A percentile compares a stretch with the other conserved stretches of the same genome.
Conservation (phyloP, 139 green algal genomes). For the Nannochloris sp. region DNA sequence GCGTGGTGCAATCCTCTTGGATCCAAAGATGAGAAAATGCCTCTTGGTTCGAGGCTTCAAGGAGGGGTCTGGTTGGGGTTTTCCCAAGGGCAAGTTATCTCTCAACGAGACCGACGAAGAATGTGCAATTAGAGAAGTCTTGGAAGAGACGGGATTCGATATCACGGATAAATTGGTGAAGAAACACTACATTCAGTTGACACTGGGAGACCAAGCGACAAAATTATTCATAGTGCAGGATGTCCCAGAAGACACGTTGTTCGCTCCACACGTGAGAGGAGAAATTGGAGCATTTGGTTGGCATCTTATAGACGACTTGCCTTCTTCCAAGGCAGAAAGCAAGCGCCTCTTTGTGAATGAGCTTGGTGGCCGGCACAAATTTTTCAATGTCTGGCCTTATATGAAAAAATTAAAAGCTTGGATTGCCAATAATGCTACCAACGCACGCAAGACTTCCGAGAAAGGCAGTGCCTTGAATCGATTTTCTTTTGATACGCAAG, state of each 20-base stretch:
- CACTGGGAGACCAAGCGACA: constrained; percentile 44
- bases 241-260: constrained; percentile 51
- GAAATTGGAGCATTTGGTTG: constrained; percentile 78
- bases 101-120: constrained; percentile 66
- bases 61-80: constrained; percentile 71
- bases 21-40: constrained; percentile 61
- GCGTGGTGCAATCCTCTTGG: constrained; percentile 82
- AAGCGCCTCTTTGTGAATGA: constrained; percentile 51
- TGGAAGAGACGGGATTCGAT: constrained; percentile 73
- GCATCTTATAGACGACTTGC: constrained; percentile 55
- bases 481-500: not conserved
- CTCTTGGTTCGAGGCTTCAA: constrained; percentile 82
- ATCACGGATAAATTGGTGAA: constrained; percentile 35
- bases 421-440: constrained; percentile 26
- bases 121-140: constrained; percentile 79
- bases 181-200: constrained; percentile 54
- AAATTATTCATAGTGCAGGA: constrained; percentile 61
- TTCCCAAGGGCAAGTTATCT: constrained; percentile 86
- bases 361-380: constrained; percentile 57
- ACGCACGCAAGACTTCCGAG: not conserved
- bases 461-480: not conserved
- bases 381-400: constrained; percentile 73
- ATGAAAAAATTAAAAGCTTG: constrained; percentile 46
- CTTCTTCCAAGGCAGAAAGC: constrained; percentile 31
- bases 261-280: constrained; percentile 44